Percentiles rank a stretch among this genome's conserved stretches.
phyloP scores from a whole-genome alignment of 2,329 filamentous ascomycete species.

The Pseudocercospora vitis region DNA sequence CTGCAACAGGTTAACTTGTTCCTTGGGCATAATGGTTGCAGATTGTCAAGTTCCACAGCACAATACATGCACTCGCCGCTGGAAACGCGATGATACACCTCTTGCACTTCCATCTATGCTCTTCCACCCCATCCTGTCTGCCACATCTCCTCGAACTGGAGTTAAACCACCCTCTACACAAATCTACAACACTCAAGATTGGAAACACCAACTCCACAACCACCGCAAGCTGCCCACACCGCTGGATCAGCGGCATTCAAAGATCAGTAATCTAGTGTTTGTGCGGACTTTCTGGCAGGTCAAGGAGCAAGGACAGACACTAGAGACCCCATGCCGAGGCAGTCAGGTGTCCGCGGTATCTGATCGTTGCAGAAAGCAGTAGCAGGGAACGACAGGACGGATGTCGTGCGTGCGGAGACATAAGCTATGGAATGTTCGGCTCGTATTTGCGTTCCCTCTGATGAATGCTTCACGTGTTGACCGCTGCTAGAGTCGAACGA shows the following conservation, averaged over 20 bases:
- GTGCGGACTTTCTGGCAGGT: too few species aligned
- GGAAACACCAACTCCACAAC: conserved; percentile 59
- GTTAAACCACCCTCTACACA: conserved; percentile 52
- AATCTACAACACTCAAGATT: conserved; percentile 56
- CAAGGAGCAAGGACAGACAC: too few species aligned
- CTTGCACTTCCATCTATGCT: conserved; percentile 35
- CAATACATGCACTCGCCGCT: conserved; percentile 44
- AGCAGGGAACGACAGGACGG: too few species aligned
- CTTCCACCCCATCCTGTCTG: conserved; percentile 19
- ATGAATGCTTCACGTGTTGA: not conserved
- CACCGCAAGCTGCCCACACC: conserved; percentile 54
- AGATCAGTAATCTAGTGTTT: too few species aligned
- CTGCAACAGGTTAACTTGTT: conserved; percentile 43
- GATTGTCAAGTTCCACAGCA: conserved; percentile 50
- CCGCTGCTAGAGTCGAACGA: too few species aligned
- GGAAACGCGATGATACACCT: conserved; percentile 42
- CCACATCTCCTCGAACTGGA: conserved; percentile 44
- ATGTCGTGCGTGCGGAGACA: not conserved
- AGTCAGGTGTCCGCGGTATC: too few species aligned
- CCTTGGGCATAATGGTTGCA: conserved; percentile 52
- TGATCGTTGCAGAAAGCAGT: too few species aligned
- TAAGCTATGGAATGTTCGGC: not conserved
- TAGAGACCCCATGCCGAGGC: too few species aligned
- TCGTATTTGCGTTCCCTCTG: not conserved
- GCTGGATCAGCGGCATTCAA: too few species aligned